Base-by-base conservation (phyloP, 306 rosid genomes). In the Cicer bijugum region DNA sequence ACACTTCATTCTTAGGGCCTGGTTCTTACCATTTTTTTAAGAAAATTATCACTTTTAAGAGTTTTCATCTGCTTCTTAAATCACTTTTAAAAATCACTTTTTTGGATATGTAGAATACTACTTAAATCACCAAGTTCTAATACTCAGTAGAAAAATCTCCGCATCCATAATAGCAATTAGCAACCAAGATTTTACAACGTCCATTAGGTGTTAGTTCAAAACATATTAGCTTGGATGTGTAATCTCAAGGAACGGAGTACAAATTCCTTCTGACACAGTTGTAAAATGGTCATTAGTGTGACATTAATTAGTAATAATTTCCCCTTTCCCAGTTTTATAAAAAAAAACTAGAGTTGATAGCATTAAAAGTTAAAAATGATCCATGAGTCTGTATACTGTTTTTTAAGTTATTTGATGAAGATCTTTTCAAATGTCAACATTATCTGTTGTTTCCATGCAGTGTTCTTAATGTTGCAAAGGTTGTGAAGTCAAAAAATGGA, bases 401-500 rank as follows among this genome's bases (percentile, higher is more conserved):
- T 57, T 53, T 33, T 75, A 74, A 63, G 73, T 76, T 57, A 55
- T 69, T 35, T 60, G 58, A 58, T 52, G 48, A 64, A 63, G 28
- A 28, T 75, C 35, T 39, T 61, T 60, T 79, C 75, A 62, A 63
- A 52, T 62, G 74, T 48, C 69, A 67, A 71, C 67, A 44, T 11
- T 67, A 53, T 82, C 56, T 69, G 67, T 57, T 84, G 77, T 67
- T 63, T 82, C 35, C 67, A 16, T 86, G 83, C 93, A 95, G 97
- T 81, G 85, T 88, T 60, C 58, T n/a, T 58, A 92, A 87, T 78
- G 97, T 88, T 79, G 63, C 75, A n/a, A 89, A 90, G 80, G 91
- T 95, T 78, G 97, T 95, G 86, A 88, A 83, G 80, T 79, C 89
- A 35, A 87, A 87, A 84, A 95, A 85, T 61, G 90, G 84, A 86